Percentiles rank a stretch among this genome's conserved stretches.
Evolutionary conservation across 2,329 filamentous ascomycete species (phyloP).

Genomic region (Xylariales sp.): DNA sequence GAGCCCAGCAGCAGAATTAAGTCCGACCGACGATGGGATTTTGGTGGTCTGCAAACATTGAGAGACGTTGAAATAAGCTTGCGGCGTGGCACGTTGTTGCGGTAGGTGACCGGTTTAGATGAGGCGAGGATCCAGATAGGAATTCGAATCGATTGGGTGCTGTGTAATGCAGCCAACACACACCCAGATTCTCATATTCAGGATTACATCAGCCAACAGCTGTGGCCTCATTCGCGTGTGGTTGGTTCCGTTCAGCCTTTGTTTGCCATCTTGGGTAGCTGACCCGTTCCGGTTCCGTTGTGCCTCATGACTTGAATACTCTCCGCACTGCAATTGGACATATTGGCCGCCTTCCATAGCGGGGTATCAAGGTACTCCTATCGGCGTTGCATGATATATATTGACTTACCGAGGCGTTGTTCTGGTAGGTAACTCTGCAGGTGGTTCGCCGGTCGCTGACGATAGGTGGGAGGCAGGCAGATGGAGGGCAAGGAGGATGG

Average conservation of each 20-base stretch:
- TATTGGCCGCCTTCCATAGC: too few relatives aligned
- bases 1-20: background rate
- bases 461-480: too few relatives aligned
- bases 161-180: background rate
- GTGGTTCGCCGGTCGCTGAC: too few relatives aligned
- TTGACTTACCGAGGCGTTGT: too few relatives aligned
- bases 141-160: slow-evolving; percentile 5
- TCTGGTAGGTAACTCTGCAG: too few relatives aligned
- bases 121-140: slow-evolving; percentile 16
- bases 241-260: background rate
- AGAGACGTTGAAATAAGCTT: slow-evolving; percentile 24
- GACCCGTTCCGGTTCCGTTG: background rate
- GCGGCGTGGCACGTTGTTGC: slow-evolving; percentile 21
- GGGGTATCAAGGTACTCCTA: too few relatives aligned
- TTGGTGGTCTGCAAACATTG: slow-evolving; percentile 19
- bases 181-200: background rate
- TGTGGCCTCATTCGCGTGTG: background rate
- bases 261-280: too few relatives aligned
- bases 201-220: background rate
- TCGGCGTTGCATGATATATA: too few relatives aligned
- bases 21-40: background rate
- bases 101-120: slow-evolving; percentile 21
- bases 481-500: too few relatives aligned
- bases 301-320: background rate
- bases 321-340: background rate